Base-by-base conservation (phyloP, 257 asterid species). In the Prunella vulgaris region DNA sequence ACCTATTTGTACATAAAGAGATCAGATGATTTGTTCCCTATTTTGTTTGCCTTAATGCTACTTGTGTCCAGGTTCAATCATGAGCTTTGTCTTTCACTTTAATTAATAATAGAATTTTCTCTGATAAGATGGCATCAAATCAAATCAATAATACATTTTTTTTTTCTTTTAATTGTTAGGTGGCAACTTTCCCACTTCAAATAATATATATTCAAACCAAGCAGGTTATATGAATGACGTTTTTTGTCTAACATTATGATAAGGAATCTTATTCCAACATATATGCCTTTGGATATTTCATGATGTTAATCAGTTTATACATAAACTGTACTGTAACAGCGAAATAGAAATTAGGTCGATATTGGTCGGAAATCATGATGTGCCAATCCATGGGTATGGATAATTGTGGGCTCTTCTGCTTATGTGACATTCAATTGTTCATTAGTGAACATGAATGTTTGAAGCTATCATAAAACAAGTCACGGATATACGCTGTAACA, bases 1-100 rank as follows among this genome's bases (percentile, higher is more conserved):
- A 76, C 62, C 73, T 69, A 70, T 77, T 63, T 89, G 90, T 85
- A 81, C 70, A 82, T 79, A 79, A n/a, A 59, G 82, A 77, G 83
- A 72, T 75, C 64, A 82, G 85, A 74, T 32, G 20, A 58, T 76
- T 66, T 67, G 22, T 14, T 71, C 56, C 40, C 53, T 18, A 10
- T 70, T 33, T 68, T 79, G 64, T 62, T 52, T 61, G 75, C 52
- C 35, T 53, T 54, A 10, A 33, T 64, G 22, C 10, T 64, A 27
- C 8, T 62, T 58, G 30, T 60, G 57, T 22, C 60, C 8, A 3
- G 33, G n/a, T 10, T 27, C 56, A 7, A 2, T 30, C 21, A 44
- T 14, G 68, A 27, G 58, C 66, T 58, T 20, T 25, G 0, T 58
- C n/a, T 46, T 42, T 13, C 49, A 12, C 13, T 42, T 42, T 42